Evolutionary conservation across 305 asterid species (phyloP), one percentile per base, ranked within the genome.

Genomic region (Striga hermonthica): DNA sequence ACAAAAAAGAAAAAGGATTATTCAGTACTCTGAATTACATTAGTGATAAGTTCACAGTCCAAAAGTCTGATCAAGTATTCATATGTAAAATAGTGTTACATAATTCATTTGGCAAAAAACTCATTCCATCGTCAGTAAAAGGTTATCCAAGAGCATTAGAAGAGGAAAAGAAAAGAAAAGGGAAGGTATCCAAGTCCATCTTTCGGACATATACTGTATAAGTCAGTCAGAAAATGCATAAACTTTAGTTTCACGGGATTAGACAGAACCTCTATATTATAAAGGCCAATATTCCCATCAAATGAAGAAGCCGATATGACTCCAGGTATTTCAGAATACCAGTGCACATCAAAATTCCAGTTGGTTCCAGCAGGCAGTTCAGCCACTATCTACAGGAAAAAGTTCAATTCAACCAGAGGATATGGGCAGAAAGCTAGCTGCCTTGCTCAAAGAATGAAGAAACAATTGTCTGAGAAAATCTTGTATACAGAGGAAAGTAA

Each of bases 271-370:
- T 86, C 95, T 59, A 86, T 78, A 78, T 86, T 86, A 64, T 84
- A 82, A 55, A 86, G 74, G 65, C 91, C 95, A 64, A 86, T 78
- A 69, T 81, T 86, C 52, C 95, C 95, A 73, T 86, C 91, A 73
- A 80, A 86, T 64, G 95, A 86, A 49, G 95, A 86, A 59, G 95
- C 87, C 34, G 90, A 84, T 78, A 86, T 79, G 57, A 86, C 82
- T 67, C 95, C 95, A 4, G 95, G 95, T 67, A 83, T 79, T 79
- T 72, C 84, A 5, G 95, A 81, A 74, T 84, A 86, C 95, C 95
- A 86, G 76, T 86, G 91, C 36, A 84, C 79, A 75, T 86, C 95
- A 57, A 86, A 86, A 74, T 82, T 86, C 95, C 95, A 81, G 75
- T 86, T 86, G 71, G 84, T 74, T 47, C 89, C 91, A 69, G 84